Conservation (phyloP, 371 early-diverging fungal genomes). For the Mortierella sp. region DNA sequence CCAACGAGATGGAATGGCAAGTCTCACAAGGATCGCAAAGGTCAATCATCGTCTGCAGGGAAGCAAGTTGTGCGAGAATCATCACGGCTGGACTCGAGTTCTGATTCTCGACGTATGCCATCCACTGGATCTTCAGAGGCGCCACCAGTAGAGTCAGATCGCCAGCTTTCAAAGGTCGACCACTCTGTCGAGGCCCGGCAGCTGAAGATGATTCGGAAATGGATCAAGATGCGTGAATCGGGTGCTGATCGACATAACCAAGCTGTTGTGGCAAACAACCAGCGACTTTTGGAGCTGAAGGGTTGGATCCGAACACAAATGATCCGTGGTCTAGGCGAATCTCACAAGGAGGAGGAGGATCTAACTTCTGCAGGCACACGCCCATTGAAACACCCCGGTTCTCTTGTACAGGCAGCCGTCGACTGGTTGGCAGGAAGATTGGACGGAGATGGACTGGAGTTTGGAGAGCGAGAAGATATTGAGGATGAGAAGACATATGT, state of each 20-base stretch:
- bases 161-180: neutral
- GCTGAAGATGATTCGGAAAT: neutral
- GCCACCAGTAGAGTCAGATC: conserved; percentile 22
- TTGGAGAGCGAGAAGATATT: too few relatives aligned
- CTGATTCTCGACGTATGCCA: conserved; percentile 35
- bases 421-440: too few relatives aligned
- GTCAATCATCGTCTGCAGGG: neutral
- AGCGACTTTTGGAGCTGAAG: conserved; percentile 22
- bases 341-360: conserved; percentile 4
- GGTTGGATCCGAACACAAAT: conserved; percentile 1
- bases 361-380: neutral
- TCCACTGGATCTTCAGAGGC: conserved; percentile 27
- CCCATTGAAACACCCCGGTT: neutral
- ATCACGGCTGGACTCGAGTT: conserved; percentile 22
- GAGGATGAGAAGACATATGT: neutral
- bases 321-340: conserved; percentile 4
- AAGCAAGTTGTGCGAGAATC: conserved; percentile 12
- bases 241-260: conserved; percentile 25
- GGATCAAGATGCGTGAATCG: conserved; percentile 13
- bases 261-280: conserved; percentile 26
- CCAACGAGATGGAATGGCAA: conserved; percentile 5
- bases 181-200: neutral
- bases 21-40: neutral
- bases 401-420: neutral
- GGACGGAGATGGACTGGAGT: too few relatives aligned